These are phyloP conservation scores for Gonium pectorale DNA, from an alignment of 139 green algal species.

Conservation along the genomic window DNA sequence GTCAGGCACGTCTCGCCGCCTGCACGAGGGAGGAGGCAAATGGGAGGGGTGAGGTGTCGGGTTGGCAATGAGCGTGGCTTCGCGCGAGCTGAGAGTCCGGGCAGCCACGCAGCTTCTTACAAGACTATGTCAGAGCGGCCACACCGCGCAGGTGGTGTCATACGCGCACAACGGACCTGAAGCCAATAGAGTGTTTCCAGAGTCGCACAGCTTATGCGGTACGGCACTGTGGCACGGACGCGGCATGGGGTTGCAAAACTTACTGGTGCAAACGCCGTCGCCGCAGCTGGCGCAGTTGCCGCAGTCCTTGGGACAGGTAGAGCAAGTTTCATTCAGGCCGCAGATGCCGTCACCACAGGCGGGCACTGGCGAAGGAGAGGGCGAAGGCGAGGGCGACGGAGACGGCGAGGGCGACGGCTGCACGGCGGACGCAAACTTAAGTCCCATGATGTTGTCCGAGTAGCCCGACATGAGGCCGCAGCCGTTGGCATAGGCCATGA, in stretches of 20 bases:
- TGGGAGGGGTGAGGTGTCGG: neutral
- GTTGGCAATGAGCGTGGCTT: too few relatives aligned
- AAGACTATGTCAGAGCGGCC: neutral
- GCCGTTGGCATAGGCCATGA: slow-evolving; percentile 8
- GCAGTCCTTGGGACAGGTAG: neutral
- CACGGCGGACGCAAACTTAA: neutral
- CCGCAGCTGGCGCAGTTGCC: neutral
- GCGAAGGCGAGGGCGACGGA: neutral
- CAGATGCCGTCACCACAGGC: neutral
- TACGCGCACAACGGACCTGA: neutral
- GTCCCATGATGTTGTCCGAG: neutral
- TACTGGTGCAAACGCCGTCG: slow-evolving; percentile 1
- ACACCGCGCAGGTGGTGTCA: neutral
- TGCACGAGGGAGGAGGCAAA: neutral
- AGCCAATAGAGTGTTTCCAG: neutral
- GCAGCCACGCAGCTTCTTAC: too few relatives aligned
- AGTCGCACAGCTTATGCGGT: neutral
- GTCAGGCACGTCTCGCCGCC: slow-evolving; percentile 22
- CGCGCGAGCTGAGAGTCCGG: too few relatives aligned
- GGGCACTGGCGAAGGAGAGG: neutral
- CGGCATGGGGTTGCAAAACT: neutral
- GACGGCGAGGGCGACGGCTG: neutral
- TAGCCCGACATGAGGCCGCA: slow-evolving; percentile 1
- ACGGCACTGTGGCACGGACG: neutral
- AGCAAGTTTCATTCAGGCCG: neutral